Evolutionary conservation across 805 yeast genomes (phyloP).

Genomic region (Spencermartinsiella europaea): DNA sequence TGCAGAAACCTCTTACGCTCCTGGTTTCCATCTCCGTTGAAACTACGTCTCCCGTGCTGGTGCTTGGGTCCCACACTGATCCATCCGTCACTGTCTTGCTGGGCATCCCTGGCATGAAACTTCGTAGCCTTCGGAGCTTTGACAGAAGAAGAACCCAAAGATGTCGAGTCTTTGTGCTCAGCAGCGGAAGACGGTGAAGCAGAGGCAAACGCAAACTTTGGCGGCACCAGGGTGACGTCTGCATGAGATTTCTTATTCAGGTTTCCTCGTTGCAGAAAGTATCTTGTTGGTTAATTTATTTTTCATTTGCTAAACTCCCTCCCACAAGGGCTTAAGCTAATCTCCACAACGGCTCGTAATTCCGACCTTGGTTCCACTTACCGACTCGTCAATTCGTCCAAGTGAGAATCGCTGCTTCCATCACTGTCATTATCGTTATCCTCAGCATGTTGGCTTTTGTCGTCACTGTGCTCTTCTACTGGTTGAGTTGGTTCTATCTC

Average conservation of each 20-base stretch:
- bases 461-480: background rate
- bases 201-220: conserved; percentile 16
- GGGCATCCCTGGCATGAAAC: background rate
- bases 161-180: conserved; percentile 1
- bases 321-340: no score
- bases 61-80: conserved; percentile 23
- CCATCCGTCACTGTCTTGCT: conserved; percentile 23
- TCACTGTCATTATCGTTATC: conserved; percentile 12
- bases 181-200: conserved; percentile 6
- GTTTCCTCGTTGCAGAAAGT: conserved; percentile 2
- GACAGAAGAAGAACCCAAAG: background rate
- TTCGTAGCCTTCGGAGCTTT: background rate
- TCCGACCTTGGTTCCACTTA: conserved; percentile 9
- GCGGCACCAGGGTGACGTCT: conserved; percentile 9
- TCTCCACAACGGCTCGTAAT: no score
- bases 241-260: conserved; percentile 1
- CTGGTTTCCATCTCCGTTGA: conserved; percentile 5
- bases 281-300: no score
- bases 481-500: background rate
- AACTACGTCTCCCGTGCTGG: conserved; percentile 9
- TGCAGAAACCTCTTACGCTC: conserved; percentile 10
- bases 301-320: no score
- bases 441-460: background rate
- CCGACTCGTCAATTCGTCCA: conserved; percentile 15
- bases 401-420: conserved; percentile 11